Conservation (phyloP, 2,329 filamentous ascomycete genomes). For the Metarhizium rileyi region DNA sequence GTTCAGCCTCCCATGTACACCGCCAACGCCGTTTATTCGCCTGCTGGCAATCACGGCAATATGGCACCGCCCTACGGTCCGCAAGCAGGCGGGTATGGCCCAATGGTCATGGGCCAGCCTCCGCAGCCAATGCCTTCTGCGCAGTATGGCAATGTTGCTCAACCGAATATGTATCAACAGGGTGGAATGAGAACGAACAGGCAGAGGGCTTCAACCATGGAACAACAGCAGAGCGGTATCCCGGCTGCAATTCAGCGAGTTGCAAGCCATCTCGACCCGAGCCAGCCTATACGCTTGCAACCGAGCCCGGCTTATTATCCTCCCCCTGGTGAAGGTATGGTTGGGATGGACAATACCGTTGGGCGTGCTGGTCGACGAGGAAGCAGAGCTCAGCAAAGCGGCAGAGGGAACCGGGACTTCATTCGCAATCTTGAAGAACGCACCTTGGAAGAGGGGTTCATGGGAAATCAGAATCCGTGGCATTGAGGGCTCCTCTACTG, state of each 20-base stretch:
- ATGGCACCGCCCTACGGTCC: constrained; percentile 66
- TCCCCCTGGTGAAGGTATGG: constrained; percentile 75
- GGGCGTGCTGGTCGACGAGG: constrained; percentile 59
- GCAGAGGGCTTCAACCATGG: constrained; percentile 92
- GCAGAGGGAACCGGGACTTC: constrained; percentile 68
- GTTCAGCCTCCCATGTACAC: constrained; percentile 63
- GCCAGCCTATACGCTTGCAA: constrained; percentile 83
- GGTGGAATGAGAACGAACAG: constrained; percentile 61
- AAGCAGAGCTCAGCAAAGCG: constrained; percentile 56
- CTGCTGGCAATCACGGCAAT: constrained; percentile 36
- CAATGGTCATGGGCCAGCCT: constrained; percentile 61
- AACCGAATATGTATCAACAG: constrained; percentile 52
- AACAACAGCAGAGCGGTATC: constrained; percentile 87
- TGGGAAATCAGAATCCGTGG: constrained; percentile 54
- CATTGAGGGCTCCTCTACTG: constrained; percentile 42
- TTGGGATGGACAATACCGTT: constrained; percentile 49
- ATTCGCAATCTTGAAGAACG: constrained; percentile 91
- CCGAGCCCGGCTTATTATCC: constrained; percentile 97
- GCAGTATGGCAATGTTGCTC: constrained; percentile 49
- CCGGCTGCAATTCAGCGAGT: constrained; percentile 89
- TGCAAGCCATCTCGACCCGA: constrained; percentile 91
- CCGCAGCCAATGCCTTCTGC: constrained; percentile 55
- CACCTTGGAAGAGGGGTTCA: constrained; percentile 86
- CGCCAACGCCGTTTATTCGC: constrained; percentile 72
- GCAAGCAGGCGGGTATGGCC: constrained; percentile 60